Percentiles rank a stretch among this genome's conserved stretches.
Conservation (phyloP, 2,329 filamentous ascomycete genomes). For the Penicillium sp. region DNA sequence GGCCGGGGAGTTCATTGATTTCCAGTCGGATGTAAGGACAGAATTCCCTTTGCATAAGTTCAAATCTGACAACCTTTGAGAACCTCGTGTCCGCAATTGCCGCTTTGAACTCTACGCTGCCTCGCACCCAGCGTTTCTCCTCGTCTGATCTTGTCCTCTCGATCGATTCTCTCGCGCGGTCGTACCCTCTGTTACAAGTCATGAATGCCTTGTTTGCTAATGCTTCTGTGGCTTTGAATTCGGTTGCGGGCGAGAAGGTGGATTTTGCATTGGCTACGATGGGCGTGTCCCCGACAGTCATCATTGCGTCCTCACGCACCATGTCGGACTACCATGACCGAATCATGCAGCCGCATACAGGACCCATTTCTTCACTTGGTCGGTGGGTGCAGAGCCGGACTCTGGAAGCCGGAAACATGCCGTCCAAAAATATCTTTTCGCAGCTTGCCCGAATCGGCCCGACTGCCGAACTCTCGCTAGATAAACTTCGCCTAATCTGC, state of each 20-base stretch:
- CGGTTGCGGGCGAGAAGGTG: slow-evolving; percentile 68
- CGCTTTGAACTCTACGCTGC: slow-evolving; percentile 69
- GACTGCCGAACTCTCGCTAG: slow-evolving; percentile 43
- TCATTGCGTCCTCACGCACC: slow-evolving; percentile 71
- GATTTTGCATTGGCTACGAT: slow-evolving; percentile 69
- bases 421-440: slow-evolving; percentile 58
- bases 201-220: slow-evolving; percentile 80
- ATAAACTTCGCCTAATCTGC: slow-evolving; percentile 75
- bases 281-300: slow-evolving; percentile 71
- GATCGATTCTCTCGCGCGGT: slow-evolving; percentile 71
- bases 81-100: slow-evolving; percentile 87
- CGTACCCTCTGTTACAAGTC: slow-evolving; percentile 73
- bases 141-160: slow-evolving; percentile 77
- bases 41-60: background rate
- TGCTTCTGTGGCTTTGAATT: slow-evolving; percentile 80
- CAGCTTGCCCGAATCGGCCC: slow-evolving; percentile 35
- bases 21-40: slow-evolving; percentile 61
- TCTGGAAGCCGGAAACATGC: slow-evolving; percentile 70
- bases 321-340: slow-evolving; percentile 63
- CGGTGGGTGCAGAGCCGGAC: slow-evolving; percentile 67
- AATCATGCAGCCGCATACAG: slow-evolving; percentile 55
- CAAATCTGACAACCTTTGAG: slow-evolving; percentile 25
- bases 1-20: slow-evolving; percentile 68
- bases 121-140: slow-evolving; percentile 66
- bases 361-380: slow-evolving; percentile 60